Conservation (phyloP, 176 grass and related monocot species). For the Oryza longistaminata region DNA sequence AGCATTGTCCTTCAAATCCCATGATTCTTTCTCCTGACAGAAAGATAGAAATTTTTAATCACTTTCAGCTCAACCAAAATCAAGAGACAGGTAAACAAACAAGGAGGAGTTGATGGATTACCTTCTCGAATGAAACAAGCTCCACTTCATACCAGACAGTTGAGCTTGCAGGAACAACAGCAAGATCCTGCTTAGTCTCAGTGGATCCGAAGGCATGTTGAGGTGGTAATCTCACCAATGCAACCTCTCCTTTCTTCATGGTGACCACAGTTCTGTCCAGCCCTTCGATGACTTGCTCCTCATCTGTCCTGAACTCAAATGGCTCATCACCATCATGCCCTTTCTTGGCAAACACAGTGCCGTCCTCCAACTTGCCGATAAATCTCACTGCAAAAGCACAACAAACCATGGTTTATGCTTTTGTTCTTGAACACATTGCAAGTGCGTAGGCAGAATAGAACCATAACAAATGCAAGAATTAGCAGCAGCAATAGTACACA, state of each 20-base stretch:
- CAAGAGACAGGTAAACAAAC: not conserved
- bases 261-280: constrained; percentile 57
- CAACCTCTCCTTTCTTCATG: constrained; percentile 93
- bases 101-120: not conserved
- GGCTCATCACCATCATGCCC: constrained; percentile 68
- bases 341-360: constrained; percentile 67
- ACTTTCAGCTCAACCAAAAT: no score
- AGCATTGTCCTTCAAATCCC: constrained; percentile 75
- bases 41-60: no score
- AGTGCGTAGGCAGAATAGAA: not conserved
- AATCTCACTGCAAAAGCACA: constrained; percentile 49
- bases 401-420: not conserved
- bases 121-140: constrained; percentile 88
- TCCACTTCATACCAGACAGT: constrained; percentile 81
- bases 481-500: constrained; percentile 10
- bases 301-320: constrained; percentile 81
- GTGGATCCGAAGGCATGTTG: constrained; percentile 58
- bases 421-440: not conserved
- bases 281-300: constrained; percentile 73
- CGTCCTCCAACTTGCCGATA: constrained; percentile 63
- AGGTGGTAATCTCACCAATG: constrained; percentile 61
- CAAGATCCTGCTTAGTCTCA: constrained; percentile 73
- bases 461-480: not conserved
- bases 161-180: constrained; percentile 61
- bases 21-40: constrained; percentile 96